Base-by-base conservation (phyloP, 1,139 yeast species). In the Geotrichum histeridarum region DNA sequence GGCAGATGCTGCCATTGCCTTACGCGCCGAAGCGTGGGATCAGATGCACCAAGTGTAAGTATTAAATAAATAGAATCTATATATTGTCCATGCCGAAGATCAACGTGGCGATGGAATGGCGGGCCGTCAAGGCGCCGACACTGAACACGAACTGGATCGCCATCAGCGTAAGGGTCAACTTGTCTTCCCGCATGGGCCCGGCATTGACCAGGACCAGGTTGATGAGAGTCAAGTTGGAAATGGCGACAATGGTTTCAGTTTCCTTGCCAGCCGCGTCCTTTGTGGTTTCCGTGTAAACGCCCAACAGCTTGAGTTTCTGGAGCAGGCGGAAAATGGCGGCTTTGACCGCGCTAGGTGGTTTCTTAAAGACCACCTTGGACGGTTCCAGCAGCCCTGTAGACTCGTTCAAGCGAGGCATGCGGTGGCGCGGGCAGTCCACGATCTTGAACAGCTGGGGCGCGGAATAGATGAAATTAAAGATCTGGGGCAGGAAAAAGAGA, bases 361-460 rank as follows among this genome's bases (percentile, higher is more conserved):
- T 52, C 7, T 67, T 55, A 33, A 72, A 72, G 42, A 73, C 73
- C 0, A 85, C 84, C 58, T 75, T 72, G 1, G 90, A 84, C n/a
- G 96, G 93, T 63, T 87, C 82, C 77, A 93, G 76, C 49, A 84
- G 71, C 0, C 94, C 91, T 58, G 88, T 83, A 15, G 76, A 70
- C 12, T 72, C 73, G 62, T 88, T 81, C 64, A 88, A 86, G 60
- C 74, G 77, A 0, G 99, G 99, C 67, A 93, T 69, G 64, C 99
- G 79, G 68, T 93, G 99, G 63, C 99, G 79, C 32, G 99, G 99
- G 67, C 99, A 93, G 7, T 94, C 95, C 14, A 94, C 84, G 1
- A 93, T 63, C 48, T 84, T 82, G 70, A 91, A 86, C 58, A 93
- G 71, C 70, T 93, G 99, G 2, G 99, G 99, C 5, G 83, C 81